Base-by-base conservation (phyloP, 2,329 filamentous ascomycete species). In the Sphaceloma murrayae region DNA sequence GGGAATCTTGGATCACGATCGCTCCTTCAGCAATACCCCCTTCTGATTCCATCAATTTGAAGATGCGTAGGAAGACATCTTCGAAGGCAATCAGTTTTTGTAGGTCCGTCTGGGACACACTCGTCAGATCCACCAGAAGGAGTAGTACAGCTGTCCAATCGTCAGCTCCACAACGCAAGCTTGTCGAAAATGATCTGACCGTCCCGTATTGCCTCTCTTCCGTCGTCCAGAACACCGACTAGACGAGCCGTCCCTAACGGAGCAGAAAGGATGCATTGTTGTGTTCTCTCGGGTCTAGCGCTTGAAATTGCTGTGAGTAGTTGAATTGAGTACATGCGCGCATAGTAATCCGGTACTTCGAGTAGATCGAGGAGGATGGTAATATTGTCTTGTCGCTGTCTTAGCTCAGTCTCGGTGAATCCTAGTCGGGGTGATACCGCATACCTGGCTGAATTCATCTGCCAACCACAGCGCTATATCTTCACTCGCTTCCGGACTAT, bases 61-160 rank as follows among this genome's bases (percentile, higher is more conserved):
- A 95, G 18, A 93, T 69, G 32, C 82, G 79, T 49, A 91, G 86
- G 55, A 95, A 96, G 0, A 88, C 85, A 69, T 86, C 89, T 56
- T 95, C 87, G 53, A 95, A 96, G 0, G 87, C 91, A 17, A 96
- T 88, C 2, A 96, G 73, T 62, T 96, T 96, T 59, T 96, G 88
- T 43, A 98, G 75, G 55, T 96, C 88, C 31, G 80, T 68, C 6
- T 89, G 94, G 0, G 80, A 80, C 21, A 86, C 85, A 34, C 55
- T 57, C 0, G 91, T 95, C 21, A 98, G 72, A 46, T 87, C 84
- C 22, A 85, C 94, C 38, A 98, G 74, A 10, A 98, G 73, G n/a
- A 82, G 73, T 19, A 98, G 73, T 3, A 80, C 86, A 65, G 93
- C 85, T 74, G 36, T 46, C n/a, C n/a, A n/a, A n/a, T n/a, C n/a